Evolutionary conservation across 2,329 filamentous ascomycete genomes (phyloP).

Genomic region (Ceratocystiopsis sp.): DNA sequence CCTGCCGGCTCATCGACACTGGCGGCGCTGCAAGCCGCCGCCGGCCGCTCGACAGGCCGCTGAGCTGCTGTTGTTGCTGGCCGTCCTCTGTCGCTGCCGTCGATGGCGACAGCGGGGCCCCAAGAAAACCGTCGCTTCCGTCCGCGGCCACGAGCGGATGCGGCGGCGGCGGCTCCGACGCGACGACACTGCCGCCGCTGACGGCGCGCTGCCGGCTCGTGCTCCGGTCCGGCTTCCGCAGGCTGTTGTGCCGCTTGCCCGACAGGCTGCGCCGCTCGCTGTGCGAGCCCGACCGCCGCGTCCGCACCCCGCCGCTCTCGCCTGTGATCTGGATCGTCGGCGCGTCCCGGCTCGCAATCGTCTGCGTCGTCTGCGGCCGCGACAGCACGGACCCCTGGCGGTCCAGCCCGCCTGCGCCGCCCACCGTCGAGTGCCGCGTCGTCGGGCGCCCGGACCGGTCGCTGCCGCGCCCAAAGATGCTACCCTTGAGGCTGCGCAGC

Average conservation of each 20-base stretch:
- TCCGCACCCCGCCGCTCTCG: conserved; percentile 28
- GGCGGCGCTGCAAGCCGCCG: conserved; percentile 18
- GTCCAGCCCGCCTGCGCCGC: conserved; percentile 17
- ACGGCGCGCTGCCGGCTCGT: conserved; percentile 27
- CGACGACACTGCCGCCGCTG: conserved; percentile 22
- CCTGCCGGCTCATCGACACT: conserved; percentile 24
- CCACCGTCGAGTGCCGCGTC: conserved; percentile 19
- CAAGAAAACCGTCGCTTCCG: conserved; percentile 32
- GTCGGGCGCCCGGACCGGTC: conserved; percentile 26
- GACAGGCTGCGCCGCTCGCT: conserved; percentile 27
- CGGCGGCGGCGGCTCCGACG: conserved; percentile 19
- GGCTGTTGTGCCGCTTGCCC: conserved; percentile 27
- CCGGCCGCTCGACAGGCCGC: conserved; percentile 20
- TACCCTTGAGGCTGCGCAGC: conserved; percentile 50
- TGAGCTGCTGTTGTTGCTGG: conserved; percentile 22
- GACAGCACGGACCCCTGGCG: conserved; percentile 16
- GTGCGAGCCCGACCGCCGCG: conserved; percentile 15
- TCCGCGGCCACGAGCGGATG: conserved; percentile 25
- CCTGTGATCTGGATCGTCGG: conserved; percentile 65
- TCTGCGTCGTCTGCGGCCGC: conserved; percentile 28
- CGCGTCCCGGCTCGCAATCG: conserved; percentile 24
- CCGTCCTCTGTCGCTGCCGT: conserved; percentile 16
- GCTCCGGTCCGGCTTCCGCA: conserved; percentile 36
- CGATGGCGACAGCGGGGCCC: too few species aligned
- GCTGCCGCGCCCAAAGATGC: conserved; percentile 55